Evolutionary conservation across 305 asterid species (phyloP), one percentile per base, ranked within the genome.

Genomic region (Rubia balearica): DNA sequence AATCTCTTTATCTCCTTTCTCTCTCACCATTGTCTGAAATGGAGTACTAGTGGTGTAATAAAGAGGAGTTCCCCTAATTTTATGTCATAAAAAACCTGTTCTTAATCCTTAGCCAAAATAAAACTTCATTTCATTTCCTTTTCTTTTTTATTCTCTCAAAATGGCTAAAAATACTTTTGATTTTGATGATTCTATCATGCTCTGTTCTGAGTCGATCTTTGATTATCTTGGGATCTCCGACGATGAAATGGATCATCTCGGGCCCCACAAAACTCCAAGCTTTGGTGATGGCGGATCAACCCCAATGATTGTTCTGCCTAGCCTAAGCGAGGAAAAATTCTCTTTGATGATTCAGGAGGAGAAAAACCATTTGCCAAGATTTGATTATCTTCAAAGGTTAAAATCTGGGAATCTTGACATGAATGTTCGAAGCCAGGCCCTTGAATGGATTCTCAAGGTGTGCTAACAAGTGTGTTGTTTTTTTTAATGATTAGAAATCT

Each of bases 361-460:
- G 59, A 83, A 42, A 13, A 72, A 69, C 3, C 83, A 85, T 73
- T 59, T 85, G 83, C 96, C 95, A 1, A 83, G 80, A 80, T 45
- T 72, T 72, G 96, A 83, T 81, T 92, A 90, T 83, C 82, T 92
- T 49, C 53, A 42, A 66, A 88, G 96, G 76, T 71, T 92, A 80
- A 92, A 87, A 81, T 73, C 49, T 71, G 97, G 98, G 17, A 92
- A 85, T 51, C 71, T 88, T 77, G 96, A 90, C 82, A 68, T 79
- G 81, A 82, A 85, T 45, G 68, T 78, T 66, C 85, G 98, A 82
- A 83, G 77, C 49, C 85, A 86, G 71, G 91, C 97, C 60, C 73
- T 90, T 82, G 90, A 88, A 77, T 92, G 97, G 98, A 87, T 88
- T 83, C 67, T 78, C 75, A 88, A 90, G 97, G 98, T 92, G 11